A percentile compares a stretch with the other conserved stretches of the same genome.
These are phyloP conservation scores for Starmera amethionina DNA, from an alignment of 805 yeast genomes.

Conservation along the genomic window DNA sequence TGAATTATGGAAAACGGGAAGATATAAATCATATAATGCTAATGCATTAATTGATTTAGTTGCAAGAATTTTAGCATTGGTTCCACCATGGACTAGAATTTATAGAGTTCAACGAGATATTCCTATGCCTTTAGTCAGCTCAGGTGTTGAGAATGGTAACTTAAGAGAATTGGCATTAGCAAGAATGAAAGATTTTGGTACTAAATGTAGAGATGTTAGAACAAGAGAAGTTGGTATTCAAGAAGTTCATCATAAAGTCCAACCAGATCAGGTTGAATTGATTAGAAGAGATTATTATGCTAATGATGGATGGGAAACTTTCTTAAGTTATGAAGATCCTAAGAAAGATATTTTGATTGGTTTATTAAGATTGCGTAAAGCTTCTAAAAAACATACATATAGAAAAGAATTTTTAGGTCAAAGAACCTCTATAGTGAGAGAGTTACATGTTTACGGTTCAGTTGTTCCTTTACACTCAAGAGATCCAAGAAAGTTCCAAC, in stretches of 20 bases:
- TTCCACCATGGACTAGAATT: conserved; percentile 99
- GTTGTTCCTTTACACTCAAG: conserved; percentile 94
- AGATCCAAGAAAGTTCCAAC: conserved; percentile 97
- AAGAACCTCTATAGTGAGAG: conserved; percentile 92
- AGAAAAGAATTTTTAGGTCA: conserved; percentile 79
- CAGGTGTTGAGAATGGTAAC: conserved; percentile 97
- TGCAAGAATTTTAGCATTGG: conserved; percentile 90
- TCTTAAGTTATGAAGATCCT: conserved; percentile 92
- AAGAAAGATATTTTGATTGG: conserved; percentile 94
- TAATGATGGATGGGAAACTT: conserved; percentile 98
- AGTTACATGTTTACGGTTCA: conserved; percentile 93
- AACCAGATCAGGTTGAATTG: conserved; percentile 94
- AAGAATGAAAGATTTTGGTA: conserved; percentile 97
- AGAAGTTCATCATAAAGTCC: conserved; percentile 94
- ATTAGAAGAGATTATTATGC: conserved; percentile 95
- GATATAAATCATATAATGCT: conserved; percentile 90
- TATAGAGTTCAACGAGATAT: conserved; percentile 98
- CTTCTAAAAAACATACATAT: conserved; percentile 81
- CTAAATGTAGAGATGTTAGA: conserved; percentile 90
- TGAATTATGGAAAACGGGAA: conserved; percentile 95
- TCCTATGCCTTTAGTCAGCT: conserved; percentile 96
- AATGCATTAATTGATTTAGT: conserved; percentile 89
- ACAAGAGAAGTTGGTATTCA: conserved; percentile 98
- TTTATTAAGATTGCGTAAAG: conserved; percentile 75
- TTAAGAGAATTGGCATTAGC: conserved; percentile 91